phyloP scores from a whole-genome alignment of 2,329 filamentous ascomycete species.

The Aureobasidium sp. region DNA sequence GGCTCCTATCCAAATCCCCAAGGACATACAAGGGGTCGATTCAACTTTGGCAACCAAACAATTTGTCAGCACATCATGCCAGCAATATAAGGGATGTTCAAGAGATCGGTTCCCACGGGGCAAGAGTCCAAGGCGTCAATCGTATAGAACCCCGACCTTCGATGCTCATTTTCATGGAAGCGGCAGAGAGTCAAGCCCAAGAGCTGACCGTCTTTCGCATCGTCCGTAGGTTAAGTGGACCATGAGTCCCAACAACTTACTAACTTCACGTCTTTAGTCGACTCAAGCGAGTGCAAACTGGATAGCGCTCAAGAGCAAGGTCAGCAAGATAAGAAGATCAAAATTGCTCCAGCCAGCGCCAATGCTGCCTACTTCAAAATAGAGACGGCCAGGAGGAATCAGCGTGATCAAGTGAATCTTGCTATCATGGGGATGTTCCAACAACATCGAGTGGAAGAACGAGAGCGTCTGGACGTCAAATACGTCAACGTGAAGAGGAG shows the following conservation, averaged over 20 bases:
- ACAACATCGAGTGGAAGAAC: background rate
- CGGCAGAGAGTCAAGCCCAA: background rate
- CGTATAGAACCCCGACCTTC: background rate
- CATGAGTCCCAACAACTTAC: too few species aligned
- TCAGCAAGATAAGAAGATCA: too few species aligned
- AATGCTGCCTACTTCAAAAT: too few species aligned
- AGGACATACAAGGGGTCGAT: too few species aligned
- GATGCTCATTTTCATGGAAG: background rate
- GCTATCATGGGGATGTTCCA: background rate
- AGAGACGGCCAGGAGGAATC: too few species aligned
- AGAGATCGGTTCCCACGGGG: background rate
- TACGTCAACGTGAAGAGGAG: background rate
- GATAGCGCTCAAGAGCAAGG: background rate
- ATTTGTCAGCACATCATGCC: too few species aligned
- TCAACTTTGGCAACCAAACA: background rate
- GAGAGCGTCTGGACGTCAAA: background rate
- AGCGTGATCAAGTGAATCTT: too few species aligned
- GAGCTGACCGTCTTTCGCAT: background rate
- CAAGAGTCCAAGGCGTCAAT: background rate
- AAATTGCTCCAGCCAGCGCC: too few species aligned
- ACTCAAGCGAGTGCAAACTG: background rate
- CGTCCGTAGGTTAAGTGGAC: too few species aligned
- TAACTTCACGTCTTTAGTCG: background rate
- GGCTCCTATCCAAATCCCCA: too few species aligned
- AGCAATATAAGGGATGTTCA: too few species aligned